Evolutionary conservation across 257 asterid species (phyloP), one percentile per base, ranked within the genome.

Genomic region (Euphrasia confusa): DNA sequence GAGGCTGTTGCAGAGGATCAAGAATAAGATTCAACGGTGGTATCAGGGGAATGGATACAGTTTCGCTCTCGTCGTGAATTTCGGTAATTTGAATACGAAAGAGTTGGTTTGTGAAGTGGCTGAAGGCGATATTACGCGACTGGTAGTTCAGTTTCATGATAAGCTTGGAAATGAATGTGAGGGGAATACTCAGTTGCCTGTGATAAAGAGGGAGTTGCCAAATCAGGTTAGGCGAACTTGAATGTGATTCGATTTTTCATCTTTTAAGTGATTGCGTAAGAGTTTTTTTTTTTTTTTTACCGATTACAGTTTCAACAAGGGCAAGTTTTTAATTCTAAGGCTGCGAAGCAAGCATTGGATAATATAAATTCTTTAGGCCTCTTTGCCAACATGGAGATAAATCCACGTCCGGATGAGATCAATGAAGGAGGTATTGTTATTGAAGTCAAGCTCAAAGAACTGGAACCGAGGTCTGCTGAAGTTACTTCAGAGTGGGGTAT

Each of bases 51-150:
- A 84, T 8, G 99, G 99, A 48, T 87, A 83, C 54, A 95, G 92
- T 0, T 89, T 96, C 65, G 97, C 99, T 0, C 94, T 87, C 65
- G 99, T 93, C 56, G 97, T 89, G 62, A 93, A 93, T 65, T 93
- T 93, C 8, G 99, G 99, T 67, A 93, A 93, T 75, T 79, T 93
- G 84, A 85, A 89, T 73, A 93, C 99, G 0, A 83, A 71, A 37
- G 97, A 93, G 75, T 95, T 93, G 50, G 97, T 93, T 32, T 93
- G 99, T 75, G 99, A 93, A 79, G 97, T 93, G 61, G 91, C 84
- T 69, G 97, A 89, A 75, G 99, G 99, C 3, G 99, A 93, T 80
- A 83, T 93, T 58, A 93, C 99, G 9, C 95, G 89, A 72, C 15
- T 89, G 62, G 86, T 82, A 54, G 72, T 93, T 60, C 97, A 89